Evolutionary conservation across 2,329 filamentous ascomycete genomes (phyloP), one percentile per base, ranked within the genome.

Genomic region (Ceratocystis smalleyi): DNA sequence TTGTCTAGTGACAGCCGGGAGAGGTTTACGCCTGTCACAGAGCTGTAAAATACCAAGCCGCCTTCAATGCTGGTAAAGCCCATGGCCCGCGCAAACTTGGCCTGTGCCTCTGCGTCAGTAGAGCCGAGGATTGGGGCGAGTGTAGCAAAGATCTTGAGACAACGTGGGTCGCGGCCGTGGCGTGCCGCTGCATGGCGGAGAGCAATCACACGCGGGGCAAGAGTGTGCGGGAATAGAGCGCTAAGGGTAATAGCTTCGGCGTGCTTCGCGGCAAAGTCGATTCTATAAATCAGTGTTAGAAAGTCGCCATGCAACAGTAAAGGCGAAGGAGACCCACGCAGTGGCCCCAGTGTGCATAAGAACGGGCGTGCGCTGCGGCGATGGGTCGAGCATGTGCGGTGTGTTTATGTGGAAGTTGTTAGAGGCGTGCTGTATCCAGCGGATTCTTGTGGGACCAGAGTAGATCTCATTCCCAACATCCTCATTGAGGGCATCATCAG

Each of bases 11-110:
- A 79, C 68, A 85, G 86, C 54, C 78, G 74, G 5, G 77, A 75
- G 27, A 87, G 73, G 70, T 87, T 82, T 59, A 86, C 84, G 0
- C 84, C 84, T 0, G 83, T 85, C 83, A 83, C 86, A 0, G 84
- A 84, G 1, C 84, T 82, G 68, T 87, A 87, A 1, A 87, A 72
- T 0, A 83, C 83, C 60, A 86, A 70, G 0, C 83, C 83, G 3
- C 83, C 84, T 65, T 86, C 84, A 51, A 80, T 76, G 59, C 76
- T 77, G 0, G 80, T 74, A 59, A 80, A 79, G 24, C 84, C 79
- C 2, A 75, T 69, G 65, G 82, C 82, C 69, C 83, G 84, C 35
- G 76, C 77, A 60, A 65, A 65, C 66, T 72, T 74, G 2, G 68
- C 69, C 15, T 79, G 72, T 0, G 84, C 84, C 68, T 83, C 81